Evolutionary conservation across 306 rosid species (phyloP), one percentile per base, ranked within the genome.

Genomic region (Citrullus mucosospermus): DNA sequence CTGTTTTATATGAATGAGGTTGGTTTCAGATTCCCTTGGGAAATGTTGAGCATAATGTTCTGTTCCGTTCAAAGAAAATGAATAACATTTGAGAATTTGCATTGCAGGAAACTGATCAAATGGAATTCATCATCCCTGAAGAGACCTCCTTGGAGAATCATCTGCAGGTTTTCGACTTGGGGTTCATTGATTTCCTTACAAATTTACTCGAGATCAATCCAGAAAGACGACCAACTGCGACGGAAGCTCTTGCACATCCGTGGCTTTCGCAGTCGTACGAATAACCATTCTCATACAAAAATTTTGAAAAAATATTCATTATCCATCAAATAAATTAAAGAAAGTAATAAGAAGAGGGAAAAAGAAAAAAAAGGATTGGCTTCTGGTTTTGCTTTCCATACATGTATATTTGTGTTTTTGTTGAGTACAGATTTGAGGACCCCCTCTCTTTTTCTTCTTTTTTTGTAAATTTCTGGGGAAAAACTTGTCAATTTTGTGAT

Each of bases 111-210:
- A 93, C 90, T 72, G 86, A 88, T 79, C 90, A 92, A 85, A 68
- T 91, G 82, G 98, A 93, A 80, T 90, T 88, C 86, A 81, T 96
- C 89, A 91, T 92, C 72, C 98, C 97, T 1, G 98, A 90, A 85
- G 91, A 89, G 76, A 78, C 91, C 46, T 85, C 97, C 39, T 81
- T 96, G 83, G 98, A 90, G 87, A 85, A 84, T 72, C 99, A 87
- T 70, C 82, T 95, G 77, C 90, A 80, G 62, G 91, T 86, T 43
- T 68, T 80, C 2, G 97, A 96, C 66, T 46, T 77, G 6, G 82
- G 83, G 86, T 93, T 96, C 38, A 79, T 91, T 7, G 90, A 91
- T 78, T 96, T 96, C 2, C 85, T 96, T 17, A 83, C 82, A 77
- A 78, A 78, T 86, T 85, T 96, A 83, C 97, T 96, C 3, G 80